These are phyloP conservation scores for Mortierella antarctica DNA, from an alignment of 192 early-diverging fungal genomes.

Conservation along the genomic window DNA sequence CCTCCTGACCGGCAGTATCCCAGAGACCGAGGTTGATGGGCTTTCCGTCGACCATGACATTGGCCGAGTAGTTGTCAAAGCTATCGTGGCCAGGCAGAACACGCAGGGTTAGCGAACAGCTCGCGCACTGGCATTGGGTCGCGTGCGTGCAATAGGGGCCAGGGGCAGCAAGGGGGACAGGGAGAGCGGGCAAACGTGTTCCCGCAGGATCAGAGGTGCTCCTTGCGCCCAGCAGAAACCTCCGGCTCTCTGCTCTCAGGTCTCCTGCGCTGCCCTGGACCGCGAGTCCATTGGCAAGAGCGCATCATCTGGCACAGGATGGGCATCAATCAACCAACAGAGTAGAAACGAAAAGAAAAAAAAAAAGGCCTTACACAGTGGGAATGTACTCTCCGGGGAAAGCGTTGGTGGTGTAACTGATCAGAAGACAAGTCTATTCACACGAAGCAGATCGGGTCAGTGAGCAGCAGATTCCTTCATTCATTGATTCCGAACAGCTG, in stretches of 20 bases:
- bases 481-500: too few species aligned
- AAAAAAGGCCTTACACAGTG: slow-evolving; percentile 84
- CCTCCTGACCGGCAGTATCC: slow-evolving; percentile 99
- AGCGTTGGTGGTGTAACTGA: slow-evolving; percentile 99
- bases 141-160: too few species aligned
- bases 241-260: too few species aligned
- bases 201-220: too few species aligned
- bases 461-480: too few species aligned
- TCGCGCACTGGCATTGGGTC: neutral
- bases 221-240: too few species aligned
- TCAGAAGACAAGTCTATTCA: slow-evolving; percentile 96
- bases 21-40: slow-evolving; percentile 98
- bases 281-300: too few species aligned
- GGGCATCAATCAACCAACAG: neutral
- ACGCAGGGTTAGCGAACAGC: neutral
- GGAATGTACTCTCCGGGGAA: slow-evolving; percentile 99
- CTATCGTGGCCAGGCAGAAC: slow-evolving; percentile 47
- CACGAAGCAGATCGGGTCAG: slow-evolving; percentile 66
- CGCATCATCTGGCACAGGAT: neutral
- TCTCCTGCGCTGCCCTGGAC: too few species aligned
- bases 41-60: slow-evolving; percentile 99
- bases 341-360: slow-evolving; percentile 1
- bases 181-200: too few species aligned
- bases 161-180: too few species aligned
- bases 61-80: slow-evolving; percentile 99